Base-by-base conservation (phyloP, 257 asterid genomes). In the Nicotiana noctiflora region DNA sequence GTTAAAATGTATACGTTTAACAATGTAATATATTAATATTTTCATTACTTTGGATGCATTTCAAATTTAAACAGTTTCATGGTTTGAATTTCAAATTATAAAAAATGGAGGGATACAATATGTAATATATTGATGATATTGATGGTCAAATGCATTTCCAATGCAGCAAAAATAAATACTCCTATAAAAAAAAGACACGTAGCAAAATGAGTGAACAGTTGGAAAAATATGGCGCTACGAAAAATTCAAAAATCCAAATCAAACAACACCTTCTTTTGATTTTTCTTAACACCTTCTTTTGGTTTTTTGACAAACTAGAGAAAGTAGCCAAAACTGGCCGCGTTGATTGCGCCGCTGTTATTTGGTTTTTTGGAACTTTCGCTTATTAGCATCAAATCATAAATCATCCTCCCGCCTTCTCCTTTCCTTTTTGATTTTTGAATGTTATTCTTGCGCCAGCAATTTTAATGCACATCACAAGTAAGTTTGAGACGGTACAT, bases 321-420 rank as follows among this genome's bases (percentile, higher is more conserved):
- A 72, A 49, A 72, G 23, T 72, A 23, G 61, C 60, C 40, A 72
- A 77, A 34, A 11, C 34, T 59, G 14, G 25, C 23, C 81, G 74
- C 72, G 81, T 77, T 77, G 81, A 77, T 77, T 77, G 74, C 81
- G 72, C 78, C 78, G 25, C 78, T 72, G 19, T 23, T 17, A 72
- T 72, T 46, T 11, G 15, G 21, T 46, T 1, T 13, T 70, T 72
- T 72, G 37, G 60, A 23, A 72, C 4, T 72, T 72, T 46, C 60
- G 23, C 15, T 8, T 11, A 51, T 59, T 55, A 11, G 34, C 17
- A n/a, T 44, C 3, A 4, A 4, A 32, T 4, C 32, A 12, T 8
- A 2, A 40, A 37, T 67, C 9, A 37, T 44, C 17, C 61, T 46
- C 78, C 83, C 68, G 79, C 81, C 84, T 19, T 8, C 23, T 15